These are phyloP conservation scores for Fraxinus floribunda DNA, from an alignment of 305 asterid species.

Conservation along the genomic window DNA sequence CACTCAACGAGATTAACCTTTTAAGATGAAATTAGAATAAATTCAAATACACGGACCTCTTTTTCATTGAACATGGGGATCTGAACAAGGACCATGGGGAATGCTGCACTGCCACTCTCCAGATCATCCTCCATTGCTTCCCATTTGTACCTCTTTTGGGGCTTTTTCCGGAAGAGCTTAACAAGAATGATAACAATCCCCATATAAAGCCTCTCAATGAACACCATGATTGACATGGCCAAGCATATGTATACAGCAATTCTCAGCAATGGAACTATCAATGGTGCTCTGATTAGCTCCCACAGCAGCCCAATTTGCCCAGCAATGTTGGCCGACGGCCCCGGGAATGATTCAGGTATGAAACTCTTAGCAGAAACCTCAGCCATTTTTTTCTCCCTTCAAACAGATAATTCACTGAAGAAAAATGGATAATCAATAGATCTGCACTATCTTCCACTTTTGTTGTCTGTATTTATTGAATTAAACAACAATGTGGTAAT, in stretches of 20 bases:
- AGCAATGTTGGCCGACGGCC: conserved; percentile 39
- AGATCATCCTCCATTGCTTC: conserved; percentile 58
- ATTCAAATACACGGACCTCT: conserved; percentile 45
- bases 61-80: conserved; percentile 84
- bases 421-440: conserved; percentile 22
- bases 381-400: conserved; percentile 32
- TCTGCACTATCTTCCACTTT: conserved; percentile 30
- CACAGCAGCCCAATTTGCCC: conserved; percentile 54
- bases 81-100: conserved; percentile 75
- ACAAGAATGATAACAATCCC: conserved; percentile 68
- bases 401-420: conserved; percentile 5
- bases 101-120: conserved; percentile 48
- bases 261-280: conserved; percentile 57
- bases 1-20: neutral
- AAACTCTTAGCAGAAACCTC: conserved; percentile 44
- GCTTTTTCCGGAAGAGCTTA: conserved; percentile 62
- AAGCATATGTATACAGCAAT: conserved; percentile 58
- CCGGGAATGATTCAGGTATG: conserved; percentile 46
- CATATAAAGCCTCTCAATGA: conserved; percentile 75
- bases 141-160: conserved; percentile 56
- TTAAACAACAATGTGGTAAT: conserved; percentile 23
- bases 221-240: conserved; percentile 74
- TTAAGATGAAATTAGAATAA: neutral
- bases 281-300: conserved; percentile 55
- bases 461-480: conserved; percentile 23